Base-by-base conservation (phyloP, 352 stramenopile genomes). In the Phytophthora megakarya region DNA sequence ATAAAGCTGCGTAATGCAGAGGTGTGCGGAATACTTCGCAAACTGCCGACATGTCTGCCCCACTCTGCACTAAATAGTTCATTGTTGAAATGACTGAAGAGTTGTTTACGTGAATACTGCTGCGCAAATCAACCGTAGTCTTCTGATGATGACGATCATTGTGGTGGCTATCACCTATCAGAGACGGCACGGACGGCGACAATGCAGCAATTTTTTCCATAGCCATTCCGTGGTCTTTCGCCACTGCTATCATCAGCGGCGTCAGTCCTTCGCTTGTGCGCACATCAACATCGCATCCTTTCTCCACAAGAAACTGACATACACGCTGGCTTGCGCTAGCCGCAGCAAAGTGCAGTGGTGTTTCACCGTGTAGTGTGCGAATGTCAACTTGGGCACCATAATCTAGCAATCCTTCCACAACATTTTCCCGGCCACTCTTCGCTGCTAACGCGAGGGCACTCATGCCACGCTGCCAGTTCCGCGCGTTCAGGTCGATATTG, bases 381-480 rank as follows among this genome's bases (percentile, higher is more conserved):
- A 90, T 76, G 16, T 94, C 82, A 9, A 72, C 66, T 50, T 92
- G 70, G 1, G 84, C 86, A 13, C 86, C 86, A 58, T 95, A 95
- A 57, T 96, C 83, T 16, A 96, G 56, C 26, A 96, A 72, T 23
- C 85, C 88, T 66, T 93, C 84, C n/a, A 93, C 84, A 2, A 89
- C 81, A 33, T 89, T 79, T 5, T 53, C 60, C 5, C 83, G 78
- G 0, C 83, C 88, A 38, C 88, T 84, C 18, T 84, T 80, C 6
- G 88, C 78, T 18, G 88, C 88, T 25, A 93, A 74, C 5, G 88
- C 76, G 7, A 96, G 66, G 28, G 88, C 86, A 32, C 81, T 82
- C 76, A 91, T 88, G 8, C 88, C 88, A 35, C 77, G 73, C 54
- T 93, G 82, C 88, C 88, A 96, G 47, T 93, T 93, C 25, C 86